Conservation (phyloP, 441 rosid genomes). For the Syzygium syzygioides region DNA sequence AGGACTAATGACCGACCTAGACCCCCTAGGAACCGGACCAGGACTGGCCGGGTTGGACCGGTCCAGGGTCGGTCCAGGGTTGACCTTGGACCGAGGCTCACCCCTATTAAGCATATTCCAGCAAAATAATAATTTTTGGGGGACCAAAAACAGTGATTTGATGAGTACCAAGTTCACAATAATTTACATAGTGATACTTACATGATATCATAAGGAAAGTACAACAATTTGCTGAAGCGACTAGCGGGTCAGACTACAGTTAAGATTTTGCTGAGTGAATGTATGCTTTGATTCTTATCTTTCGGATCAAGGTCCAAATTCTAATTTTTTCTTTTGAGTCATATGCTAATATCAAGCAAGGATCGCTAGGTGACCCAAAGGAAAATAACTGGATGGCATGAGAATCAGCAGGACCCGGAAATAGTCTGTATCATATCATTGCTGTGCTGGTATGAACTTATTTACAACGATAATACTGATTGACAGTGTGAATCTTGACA, state of each 20-base stretch:
- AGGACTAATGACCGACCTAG: too few species aligned
- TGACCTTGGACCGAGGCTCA: too few species aligned
- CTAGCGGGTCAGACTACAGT: neutral
- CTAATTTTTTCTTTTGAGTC: neutral
- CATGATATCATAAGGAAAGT: neutral
- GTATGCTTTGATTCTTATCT: neutral
- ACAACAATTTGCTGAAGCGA: fast-evolving
- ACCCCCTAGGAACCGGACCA: too few species aligned
- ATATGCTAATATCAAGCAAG: neutral
- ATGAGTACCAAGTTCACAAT: neutral
- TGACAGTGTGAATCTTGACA: neutral
- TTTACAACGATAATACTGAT: neutral
- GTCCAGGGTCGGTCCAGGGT: too few species aligned
- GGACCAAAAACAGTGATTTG: neutral
- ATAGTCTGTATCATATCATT: neutral
- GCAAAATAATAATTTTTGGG: fast-evolving
- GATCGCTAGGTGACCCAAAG: neutral
- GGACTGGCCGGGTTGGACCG: too few species aligned
- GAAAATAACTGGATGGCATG: neutral
- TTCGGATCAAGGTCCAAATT: neutral
- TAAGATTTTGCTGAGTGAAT: neutral
- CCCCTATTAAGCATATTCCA: neutral
- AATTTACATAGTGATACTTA: neutral
- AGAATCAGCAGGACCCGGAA: neutral
- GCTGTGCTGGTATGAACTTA: neutral